These are phyloP conservation scores for Colletotrichum tropicicola DNA, from an alignment of 2,329 filamentous ascomycete species.

Conservation along the genomic window DNA sequence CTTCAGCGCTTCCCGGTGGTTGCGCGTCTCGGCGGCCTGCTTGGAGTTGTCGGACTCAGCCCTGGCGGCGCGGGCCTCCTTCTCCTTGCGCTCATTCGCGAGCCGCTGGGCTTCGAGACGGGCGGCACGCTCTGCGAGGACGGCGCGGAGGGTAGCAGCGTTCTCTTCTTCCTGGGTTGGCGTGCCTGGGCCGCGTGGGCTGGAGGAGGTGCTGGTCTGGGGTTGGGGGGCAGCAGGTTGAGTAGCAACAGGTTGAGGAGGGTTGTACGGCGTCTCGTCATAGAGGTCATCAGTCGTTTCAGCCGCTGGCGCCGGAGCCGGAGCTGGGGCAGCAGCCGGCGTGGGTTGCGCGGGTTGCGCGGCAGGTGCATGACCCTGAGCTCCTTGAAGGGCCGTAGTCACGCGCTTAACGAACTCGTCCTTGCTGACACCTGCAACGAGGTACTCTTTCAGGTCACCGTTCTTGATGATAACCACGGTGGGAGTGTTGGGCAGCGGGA, in stretches of 20 bases:
- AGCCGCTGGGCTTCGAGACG: constrained; percentile 52
- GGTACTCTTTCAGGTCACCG: constrained; percentile 80
- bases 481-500: constrained; percentile 81
- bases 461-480: constrained; percentile 83
- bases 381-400: constrained; percentile 41
- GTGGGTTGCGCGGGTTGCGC: background rate
- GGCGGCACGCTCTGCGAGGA: constrained; percentile 61
- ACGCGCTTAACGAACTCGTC: constrained; percentile 73
- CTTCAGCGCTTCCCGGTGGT: constrained; percentile 64
- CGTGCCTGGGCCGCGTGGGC: too few relatives aligned
- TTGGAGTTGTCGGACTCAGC: constrained; percentile 44
- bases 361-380: constrained; percentile 1
- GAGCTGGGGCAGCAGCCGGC: background rate
- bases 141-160: constrained; percentile 38
- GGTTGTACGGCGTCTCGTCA: background rate
- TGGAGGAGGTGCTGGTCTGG: constrained; percentile 34
- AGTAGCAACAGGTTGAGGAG: background rate
- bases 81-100: constrained; percentile 55
- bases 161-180: constrained; percentile 32
- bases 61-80: constrained; percentile 59
- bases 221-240: constrained; percentile 19
- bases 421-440: constrained; percentile 70
- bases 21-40: constrained; percentile 45
- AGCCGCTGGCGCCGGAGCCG: background rate
- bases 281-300: constrained; percentile 1